Evolutionary conservation across 225 moss, liverwort and hornwort species (phyloP), one percentile per base, ranked within the genome.

Genomic region (Bryoerythrophyllum caledonicum): DNA sequence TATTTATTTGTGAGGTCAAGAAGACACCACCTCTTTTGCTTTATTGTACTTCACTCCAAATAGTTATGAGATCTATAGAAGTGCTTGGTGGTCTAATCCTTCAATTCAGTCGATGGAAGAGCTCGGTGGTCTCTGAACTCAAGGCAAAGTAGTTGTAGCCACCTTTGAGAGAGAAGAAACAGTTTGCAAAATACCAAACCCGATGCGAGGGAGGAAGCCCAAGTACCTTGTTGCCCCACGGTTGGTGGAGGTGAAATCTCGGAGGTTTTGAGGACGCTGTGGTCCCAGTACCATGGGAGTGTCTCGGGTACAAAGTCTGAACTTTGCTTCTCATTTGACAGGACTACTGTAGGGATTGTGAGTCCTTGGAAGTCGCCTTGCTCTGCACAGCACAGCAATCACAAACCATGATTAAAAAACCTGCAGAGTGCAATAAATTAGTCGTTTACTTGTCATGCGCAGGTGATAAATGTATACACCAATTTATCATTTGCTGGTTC

Each of bases 221-320:
- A 49, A 38, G 48, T 65, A 76, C 82, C 76, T 80, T 82, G 78
- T 67, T 88, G 87, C 26, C 72, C 82, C 37, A 80, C 75, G 0
- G 82, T 82, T 55, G 75, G 68, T 46, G 78, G 81, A 28, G 83
- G 79, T n/a, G 81, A 80, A 37, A 83, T 80, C 72, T 83, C 85
- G 21, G 83, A 83, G 69, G 90, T 80, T 69, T 87, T 70, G 20
- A 85, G 88, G 34, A 81, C 68, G 62, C 79, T 61, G 25, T 88
- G 84, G 32, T 90, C 89, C 60, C 71, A 82, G 74, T 87, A 88
- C 91, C 93, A 93, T 23, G 87, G 84, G 25, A 91, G 75, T 37
- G 72, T 65, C 51, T 83, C 87, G 44, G 86, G 83, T 28, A 85
- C 70, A 64, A 72, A 56, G 35, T 80, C 86, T 80, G 78, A 49